Base-by-base conservation (phyloP, 352 stramenopile genomes). In the Globisporangium splendens region DNA sequence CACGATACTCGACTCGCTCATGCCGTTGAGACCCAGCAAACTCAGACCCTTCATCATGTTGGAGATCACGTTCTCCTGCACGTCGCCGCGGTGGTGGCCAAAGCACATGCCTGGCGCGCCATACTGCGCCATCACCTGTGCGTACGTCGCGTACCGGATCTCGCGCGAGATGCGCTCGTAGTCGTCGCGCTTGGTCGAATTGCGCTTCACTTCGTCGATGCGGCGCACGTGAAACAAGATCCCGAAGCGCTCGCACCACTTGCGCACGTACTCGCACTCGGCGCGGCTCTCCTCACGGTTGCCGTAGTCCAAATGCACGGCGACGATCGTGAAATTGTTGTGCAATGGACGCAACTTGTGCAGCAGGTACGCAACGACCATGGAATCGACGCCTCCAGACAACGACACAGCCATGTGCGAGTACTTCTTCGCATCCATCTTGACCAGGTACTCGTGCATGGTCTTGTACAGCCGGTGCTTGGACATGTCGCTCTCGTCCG, bases 41-140 rank as follows among this genome's bases (percentile, higher is more conserved):
- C 87, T 93, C 63, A 86, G 77, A 2, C 95, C 95, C 57, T 98
- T 98, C 79, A 99, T 96, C 56, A 97, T 94, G 72, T 99, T 99
- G 22, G 92, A 98, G 49, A 99, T 91, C 17, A 99, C 92, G 72
- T 99, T 99, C 75, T 99, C 97, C 66, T 98, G 79, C n/a, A 99
- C 88, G 69, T 99, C 97, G 17, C 96, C 93, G 21, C 86, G 75
- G 73, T 99, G 97, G 79, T 99, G 97, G 14, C 96, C 97, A 24
- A 99, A 93, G 65, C 98, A 96, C 63, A 99, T 93, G 39, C 95
- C 95, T 4, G 95, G 86, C 48, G 72, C 78, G 14, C 59, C 49
- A 62, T 89, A 86, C 56, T 80, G 58, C 33, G 57, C 51, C 61
- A 98, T 82, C 15, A 97, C 86, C 21, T 93, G 52, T 8, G 79